phyloP scores from a whole-genome alignment of 2,329 filamentous ascomycete genomes.

The Beauveria varroae region DNA sequence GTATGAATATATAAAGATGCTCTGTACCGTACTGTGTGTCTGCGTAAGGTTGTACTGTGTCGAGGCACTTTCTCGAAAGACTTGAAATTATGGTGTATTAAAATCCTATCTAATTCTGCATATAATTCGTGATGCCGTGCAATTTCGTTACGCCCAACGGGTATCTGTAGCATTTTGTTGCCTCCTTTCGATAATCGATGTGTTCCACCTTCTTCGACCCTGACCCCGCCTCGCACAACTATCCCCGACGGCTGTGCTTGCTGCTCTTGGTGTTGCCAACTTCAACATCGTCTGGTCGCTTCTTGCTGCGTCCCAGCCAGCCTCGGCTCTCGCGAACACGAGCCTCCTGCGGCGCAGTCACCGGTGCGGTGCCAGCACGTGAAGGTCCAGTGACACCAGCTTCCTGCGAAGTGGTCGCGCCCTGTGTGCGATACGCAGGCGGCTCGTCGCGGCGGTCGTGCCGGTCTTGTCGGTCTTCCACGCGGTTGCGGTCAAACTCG shows the following conservation, averaged over 20 bases:
- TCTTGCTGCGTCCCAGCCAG: constrained; percentile 21
- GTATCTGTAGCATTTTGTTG: neutral
- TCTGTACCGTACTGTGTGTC: neutral
- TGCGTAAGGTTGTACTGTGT: neutral
- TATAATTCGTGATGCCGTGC: constrained; percentile 2
- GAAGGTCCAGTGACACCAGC: constrained; percentile 2
- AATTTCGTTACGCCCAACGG: constrained; percentile 1
- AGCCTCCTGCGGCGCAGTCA: constrained; percentile 12
- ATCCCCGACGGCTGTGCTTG: constrained; percentile 11
- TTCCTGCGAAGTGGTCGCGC: constrained; percentile 13
- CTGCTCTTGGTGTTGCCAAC: constrained; percentile 16
- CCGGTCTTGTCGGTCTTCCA: neutral
- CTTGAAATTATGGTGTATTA: neutral
- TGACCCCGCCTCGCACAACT: neutral
- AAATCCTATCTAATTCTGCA: neutral
- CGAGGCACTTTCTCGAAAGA: neutral
- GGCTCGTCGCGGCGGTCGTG: constrained; percentile 15
- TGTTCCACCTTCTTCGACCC: neutral
- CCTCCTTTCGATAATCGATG: neutral
- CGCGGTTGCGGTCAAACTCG: constrained; percentile 36
- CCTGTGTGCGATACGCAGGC: constrained; percentile 20
- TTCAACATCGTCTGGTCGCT: constrained; percentile 24
- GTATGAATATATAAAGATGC: neutral
- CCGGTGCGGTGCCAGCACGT: neutral
- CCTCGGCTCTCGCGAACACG: constrained; percentile 21